phyloP scores from a whole-genome alignment of 2,329 filamentous ascomycete genomes.

The Rosellinia necatrix region DNA sequence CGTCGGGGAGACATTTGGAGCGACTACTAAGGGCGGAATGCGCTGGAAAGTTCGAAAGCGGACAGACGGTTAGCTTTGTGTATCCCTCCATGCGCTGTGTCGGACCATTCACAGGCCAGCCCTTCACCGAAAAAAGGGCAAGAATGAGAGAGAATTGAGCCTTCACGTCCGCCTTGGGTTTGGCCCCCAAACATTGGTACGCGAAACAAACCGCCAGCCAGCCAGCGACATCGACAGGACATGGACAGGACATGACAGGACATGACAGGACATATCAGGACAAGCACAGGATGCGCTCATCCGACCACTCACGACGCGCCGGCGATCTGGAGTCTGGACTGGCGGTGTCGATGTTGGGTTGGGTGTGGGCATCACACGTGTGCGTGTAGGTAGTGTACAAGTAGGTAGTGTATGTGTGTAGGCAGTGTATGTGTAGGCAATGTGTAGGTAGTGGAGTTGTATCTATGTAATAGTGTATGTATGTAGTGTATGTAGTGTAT shows the following conservation, averaged over 20 bases:
- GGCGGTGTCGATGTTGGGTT: conserved; percentile 18
- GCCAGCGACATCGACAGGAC: too few species aligned
- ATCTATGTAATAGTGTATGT: too few species aligned
- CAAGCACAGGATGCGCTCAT: too few species aligned
- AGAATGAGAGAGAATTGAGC: conserved; percentile 12
- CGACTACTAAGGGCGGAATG: conserved; percentile 7
- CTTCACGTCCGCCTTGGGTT: conserved; percentile 21
- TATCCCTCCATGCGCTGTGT: conserved; percentile 33
- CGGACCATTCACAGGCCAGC: conserved; percentile 28
- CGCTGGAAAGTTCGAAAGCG: conserved; percentile 27
- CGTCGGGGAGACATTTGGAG: too few species aligned
- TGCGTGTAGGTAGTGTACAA: too few species aligned
- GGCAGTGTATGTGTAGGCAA: too few species aligned
- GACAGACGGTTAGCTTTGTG: conserved; percentile 33
- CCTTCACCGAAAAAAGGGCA: conserved; percentile 37
- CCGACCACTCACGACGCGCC: conserved; percentile 22
- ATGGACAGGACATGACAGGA: too few species aligned
- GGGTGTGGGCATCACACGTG: too few species aligned
- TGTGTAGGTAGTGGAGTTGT: too few species aligned
- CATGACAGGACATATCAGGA: too few species aligned
- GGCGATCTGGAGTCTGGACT: conserved; percentile 24
- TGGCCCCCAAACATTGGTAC: conserved; percentile 26
- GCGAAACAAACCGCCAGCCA: too few species aligned
- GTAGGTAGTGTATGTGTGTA: too few species aligned
- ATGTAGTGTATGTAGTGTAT: not conserved